Base-by-base conservation (phyloP, 805 yeast species). In the Teunomyces atbi region DNA sequence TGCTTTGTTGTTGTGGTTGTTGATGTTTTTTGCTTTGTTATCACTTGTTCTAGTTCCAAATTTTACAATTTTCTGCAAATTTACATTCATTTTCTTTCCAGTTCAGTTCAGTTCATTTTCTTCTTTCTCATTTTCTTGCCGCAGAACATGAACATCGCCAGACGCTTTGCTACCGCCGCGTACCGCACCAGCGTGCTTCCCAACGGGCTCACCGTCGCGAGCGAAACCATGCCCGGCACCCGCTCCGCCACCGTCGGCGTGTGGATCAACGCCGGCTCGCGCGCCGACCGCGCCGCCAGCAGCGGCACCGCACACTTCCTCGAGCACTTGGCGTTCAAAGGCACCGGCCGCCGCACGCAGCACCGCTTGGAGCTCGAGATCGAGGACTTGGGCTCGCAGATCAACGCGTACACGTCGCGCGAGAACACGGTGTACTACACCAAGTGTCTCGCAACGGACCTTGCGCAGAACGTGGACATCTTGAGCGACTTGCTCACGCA, bases 401-500 rank as follows among this genome's bases (percentile, higher is more conserved):
- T 94, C 60, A 94, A 95, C 64, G 99, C 99, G n/a, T 94, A 94
- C 73, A 94, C 99, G 2, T 89, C 97, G 16, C 81, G 99, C 61
- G 99, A 94, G 63, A 91, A 90, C 68, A 94, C 99, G 1, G 99
- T 92, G 6, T 94, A 91, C 67, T 94, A 90, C 67, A 96, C 98
- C 41, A 90, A 89, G 67, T 81, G 97, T 26, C 73, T 91, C 47
- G 78, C 82, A 55, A 76, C 76, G 28, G 96, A 95, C 61, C 83
- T 95, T 38, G 87, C 91, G 50, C 81, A 82, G 59, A 83, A 96
- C 18, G 88, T 94, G 23, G 96, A 90, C 61, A 89, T 94, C 36
- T 72, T 94, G 46, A 78, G 94, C 51, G 99, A 94, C 64, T 87
- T 94, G 55, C 74, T 95, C 53, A 92, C 96, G 12, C 80, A 83